Evolutionary conservation across 2,329 filamentous ascomycete genomes (phyloP).

Genomic region (Cercospora sp.): DNA sequence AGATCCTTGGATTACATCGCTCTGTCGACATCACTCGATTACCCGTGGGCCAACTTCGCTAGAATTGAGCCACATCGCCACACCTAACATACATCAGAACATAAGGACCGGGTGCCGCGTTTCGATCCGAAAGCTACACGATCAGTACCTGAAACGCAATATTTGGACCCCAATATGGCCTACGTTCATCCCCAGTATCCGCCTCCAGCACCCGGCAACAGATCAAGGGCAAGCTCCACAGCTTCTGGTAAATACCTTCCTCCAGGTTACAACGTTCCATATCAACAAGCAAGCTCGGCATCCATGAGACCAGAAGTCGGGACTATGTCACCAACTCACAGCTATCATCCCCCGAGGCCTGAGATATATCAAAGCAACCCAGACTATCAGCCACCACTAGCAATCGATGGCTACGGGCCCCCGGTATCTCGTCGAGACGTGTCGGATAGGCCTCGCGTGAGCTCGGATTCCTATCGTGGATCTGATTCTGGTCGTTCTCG

Average conservation of each 20-base stretch:
- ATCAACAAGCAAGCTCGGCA: background rate
- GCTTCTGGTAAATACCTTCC: constrained; percentile 18
- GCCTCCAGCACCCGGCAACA: background rate
- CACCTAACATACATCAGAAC: background rate
- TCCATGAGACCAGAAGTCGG: constrained; percentile 6
- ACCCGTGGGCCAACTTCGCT: background rate
- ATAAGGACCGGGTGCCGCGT: background rate
- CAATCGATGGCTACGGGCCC: constrained; percentile 15
- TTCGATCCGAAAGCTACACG: background rate
- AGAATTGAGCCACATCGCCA: background rate
- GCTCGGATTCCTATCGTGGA: constrained; percentile 9
- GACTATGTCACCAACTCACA: constrained; percentile 2
- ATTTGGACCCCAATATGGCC: constrained; percentile 5
- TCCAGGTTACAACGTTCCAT: background rate
- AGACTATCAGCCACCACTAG: constrained; percentile 8
- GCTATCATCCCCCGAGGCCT: constrained; percentile 5
- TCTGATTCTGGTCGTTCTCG: constrained; percentile 10
- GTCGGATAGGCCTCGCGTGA: constrained; percentile 10
- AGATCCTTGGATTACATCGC: constrained; percentile 4
- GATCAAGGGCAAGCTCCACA: constrained; percentile 14
- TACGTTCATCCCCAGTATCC: constrained; percentile 5
- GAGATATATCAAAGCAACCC: constrained; percentile 11
- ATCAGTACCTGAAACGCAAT: constrained; percentile 4
- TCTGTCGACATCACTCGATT: background rate
- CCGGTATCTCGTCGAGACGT: background rate